Conservation (phyloP, 2,329 filamentous ascomycete species). For the Tolypocladium cylindrosporum region DNA sequence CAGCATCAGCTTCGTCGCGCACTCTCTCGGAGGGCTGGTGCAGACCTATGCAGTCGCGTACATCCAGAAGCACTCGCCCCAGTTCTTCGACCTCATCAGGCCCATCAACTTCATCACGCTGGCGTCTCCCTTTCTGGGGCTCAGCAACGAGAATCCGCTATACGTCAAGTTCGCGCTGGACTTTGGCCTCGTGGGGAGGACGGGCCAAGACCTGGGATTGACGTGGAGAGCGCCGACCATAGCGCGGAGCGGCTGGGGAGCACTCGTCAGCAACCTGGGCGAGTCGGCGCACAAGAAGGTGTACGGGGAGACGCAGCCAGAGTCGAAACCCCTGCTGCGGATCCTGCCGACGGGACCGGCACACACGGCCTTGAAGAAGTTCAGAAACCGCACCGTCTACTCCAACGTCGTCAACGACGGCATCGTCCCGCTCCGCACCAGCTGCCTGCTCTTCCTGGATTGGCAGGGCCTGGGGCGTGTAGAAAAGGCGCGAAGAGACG, state of each 20-base stretch:
- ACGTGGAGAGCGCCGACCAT: conserved; percentile 89
- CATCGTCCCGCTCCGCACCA: conserved; percentile 89
- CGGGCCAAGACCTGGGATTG: conserved; percentile 86
- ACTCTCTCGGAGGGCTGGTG: conserved; percentile 81
- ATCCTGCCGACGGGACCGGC: conserved; percentile 89
- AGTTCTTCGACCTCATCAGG: conserved; percentile 77
- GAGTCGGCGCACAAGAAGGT: conserved; percentile 53
- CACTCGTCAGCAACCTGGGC: conserved; percentile 72
- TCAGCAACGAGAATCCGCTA: conserved; percentile 95
- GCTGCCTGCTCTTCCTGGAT: conserved; percentile 90
- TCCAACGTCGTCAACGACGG: conserved; percentile 97
- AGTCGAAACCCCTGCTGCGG: conserved; percentile 78
- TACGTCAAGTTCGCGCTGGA: conserved; percentile 97
- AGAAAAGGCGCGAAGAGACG: conserved; percentile 87
- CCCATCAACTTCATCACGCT: conserved; percentile 87
- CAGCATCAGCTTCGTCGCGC: conserved; percentile 89
- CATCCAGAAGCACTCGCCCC: conserved; percentile 88
- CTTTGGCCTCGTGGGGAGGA: conserved; percentile 91
- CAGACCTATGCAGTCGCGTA: conserved; percentile 95
- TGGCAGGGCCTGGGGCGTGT: conserved; percentile 92
- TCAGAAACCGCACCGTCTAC: conserved; percentile 84
- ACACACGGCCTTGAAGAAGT: conserved; percentile 76
- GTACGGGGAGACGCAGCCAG: conserved; percentile 55
- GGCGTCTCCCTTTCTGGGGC: conserved; percentile 77
- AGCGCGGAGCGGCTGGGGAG: conserved; percentile 77